Percentiles rank a stretch among this genome's conserved stretches.
Evolutionary conservation across 1,139 yeast genomes (phyloP).

Genomic region (Diutina sp.): DNA sequence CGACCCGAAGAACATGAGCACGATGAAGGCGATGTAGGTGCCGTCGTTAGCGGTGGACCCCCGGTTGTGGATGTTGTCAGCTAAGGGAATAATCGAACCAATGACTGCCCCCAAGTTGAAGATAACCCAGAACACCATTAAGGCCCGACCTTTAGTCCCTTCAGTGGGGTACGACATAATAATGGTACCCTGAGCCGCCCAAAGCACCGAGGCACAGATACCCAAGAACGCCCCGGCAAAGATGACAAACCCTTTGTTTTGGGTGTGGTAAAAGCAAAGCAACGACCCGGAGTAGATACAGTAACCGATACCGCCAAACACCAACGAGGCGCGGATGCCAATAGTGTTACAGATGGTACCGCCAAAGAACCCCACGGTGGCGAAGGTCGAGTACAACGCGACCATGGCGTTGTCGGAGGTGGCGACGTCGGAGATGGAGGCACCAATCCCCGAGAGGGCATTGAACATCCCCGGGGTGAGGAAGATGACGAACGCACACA

Average conservation of each 20-base stretch:
- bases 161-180: conserved; percentile 50
- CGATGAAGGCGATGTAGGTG: conserved; percentile 45
- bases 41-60: conserved; percentile 33
- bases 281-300: conserved; percentile 41
- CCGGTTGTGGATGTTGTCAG: conserved; percentile 27
- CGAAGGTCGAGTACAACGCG: conserved; percentile 45
- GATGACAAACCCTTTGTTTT: conserved; percentile 40
- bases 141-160: conserved; percentile 37
- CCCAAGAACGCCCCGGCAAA: conserved; percentile 52
- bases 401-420: conserved; percentile 40
- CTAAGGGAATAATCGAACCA: conserved; percentile 45
- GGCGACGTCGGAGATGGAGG: conserved; percentile 15
- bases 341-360: conserved; percentile 45
- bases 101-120: conserved; percentile 55
- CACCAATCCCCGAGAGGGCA: conserved; percentile 44
- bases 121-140: conserved; percentile 48
- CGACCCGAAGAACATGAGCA: conserved; percentile 38
- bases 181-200: conserved; percentile 53
- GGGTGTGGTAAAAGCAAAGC: conserved; percentile 32
- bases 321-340: conserved; percentile 35
- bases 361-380: conserved; percentile 45
- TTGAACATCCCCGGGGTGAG: conserved; percentile 49
- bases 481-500: conserved; percentile 38
- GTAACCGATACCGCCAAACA: conserved; percentile 46
- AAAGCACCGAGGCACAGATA: conserved; percentile 40